Evolutionary conservation across 108 stramenopile species (phyloP).

Genomic region (Nitzschia sp.): DNA sequence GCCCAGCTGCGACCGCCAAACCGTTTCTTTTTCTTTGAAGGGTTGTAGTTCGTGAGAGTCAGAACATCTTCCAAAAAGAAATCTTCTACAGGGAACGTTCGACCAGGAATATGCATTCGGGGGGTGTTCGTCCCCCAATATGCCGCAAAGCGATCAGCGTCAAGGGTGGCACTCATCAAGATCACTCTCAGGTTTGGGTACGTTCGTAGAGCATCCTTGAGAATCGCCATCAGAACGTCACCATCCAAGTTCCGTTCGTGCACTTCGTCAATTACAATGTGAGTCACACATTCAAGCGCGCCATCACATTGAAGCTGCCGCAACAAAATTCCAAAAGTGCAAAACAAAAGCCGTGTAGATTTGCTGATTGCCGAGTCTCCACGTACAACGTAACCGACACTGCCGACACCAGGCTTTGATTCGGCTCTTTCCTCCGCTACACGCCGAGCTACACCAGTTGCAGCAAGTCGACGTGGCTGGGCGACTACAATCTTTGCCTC

Average conservation of each 20-base stretch:
- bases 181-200: constrained; percentile 58
- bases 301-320: constrained; percentile 87
- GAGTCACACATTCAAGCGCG: constrained; percentile 79
- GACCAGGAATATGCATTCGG: constrained; percentile 90
- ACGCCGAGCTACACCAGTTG: constrained; percentile 89
- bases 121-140: constrained; percentile 81
- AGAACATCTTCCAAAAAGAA: constrained; percentile 89
- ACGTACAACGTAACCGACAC: constrained; percentile 93
- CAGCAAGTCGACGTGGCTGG: constrained; percentile 94
- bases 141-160: constrained; percentile 83
- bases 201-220: constrained; percentile 38
- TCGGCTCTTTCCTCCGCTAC: constrained; percentile 93
- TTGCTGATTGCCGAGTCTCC: constrained; percentile 72
- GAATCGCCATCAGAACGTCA: constrained; percentile 73
- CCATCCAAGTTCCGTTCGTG: constrained; percentile 89
- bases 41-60: constrained; percentile 71
- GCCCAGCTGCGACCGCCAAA: not conserved
- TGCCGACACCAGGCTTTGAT: constrained; percentile 51
- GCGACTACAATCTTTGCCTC: constrained; percentile 89
- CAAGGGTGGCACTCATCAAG: constrained; percentile 92
- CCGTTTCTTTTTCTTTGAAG: constrained; percentile 66
- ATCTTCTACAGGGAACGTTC: constrained; percentile 90
- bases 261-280: constrained; percentile 96
- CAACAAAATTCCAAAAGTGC: constrained; percentile 96
- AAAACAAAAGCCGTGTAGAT: constrained; percentile 86